Evolutionary conservation across 2,329 filamentous ascomycete genomes (phyloP), one percentile per base, ranked within the genome.

Genomic region (Shiraia sp.): DNA sequence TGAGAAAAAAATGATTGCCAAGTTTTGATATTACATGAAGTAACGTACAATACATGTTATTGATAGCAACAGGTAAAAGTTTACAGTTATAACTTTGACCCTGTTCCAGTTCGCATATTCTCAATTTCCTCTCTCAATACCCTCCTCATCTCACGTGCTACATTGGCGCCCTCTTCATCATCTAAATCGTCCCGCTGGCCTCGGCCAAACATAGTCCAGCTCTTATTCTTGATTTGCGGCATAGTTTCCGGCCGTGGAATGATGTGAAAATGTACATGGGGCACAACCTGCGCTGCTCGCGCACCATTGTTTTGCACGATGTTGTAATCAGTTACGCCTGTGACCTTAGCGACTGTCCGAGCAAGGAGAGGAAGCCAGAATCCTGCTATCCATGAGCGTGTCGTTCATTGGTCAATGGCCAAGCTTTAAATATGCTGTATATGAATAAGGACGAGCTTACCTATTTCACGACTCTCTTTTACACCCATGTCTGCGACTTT

Each of bases 221-320:
- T 84, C 74, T 79, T 80, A 55, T 69, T 72, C 42, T 73, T 72
- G 25, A 75, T 67, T 40, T 87, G 82, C 0, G 69, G 66, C 56
- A 66, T 65, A 10, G 76, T 75, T 15, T 61, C 69, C 26, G 91
- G 90, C 26, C 92, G 75, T 0, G 92, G 92, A 24, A 99, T 95
- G 37, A 97, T 80, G 59, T 99, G 93, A 67, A 95, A 97, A 69
- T 99, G 92, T 34, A 95, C 86, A 69, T 97, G 92, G 15, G 87
- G 87, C 2, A 97, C 90, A 12, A 96, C 90, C 72, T 97, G 92
- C 2, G 90, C 90, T 2, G 92, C 92, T 23, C 90, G 82, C 3
- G 85, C 85, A 12, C 80, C 90, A 58, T 96, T 97, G 67, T 97
- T 97, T 74, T 97, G 92, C 40, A 97, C 89, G 22, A 97, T 83